Percentiles rank a stretch among this genome's conserved stretches.
These are phyloP conservation scores for Biscogniauxia mediterranea DNA, from an alignment of 2,329 filamentous ascomycete species.

Conservation along the genomic window DNA sequence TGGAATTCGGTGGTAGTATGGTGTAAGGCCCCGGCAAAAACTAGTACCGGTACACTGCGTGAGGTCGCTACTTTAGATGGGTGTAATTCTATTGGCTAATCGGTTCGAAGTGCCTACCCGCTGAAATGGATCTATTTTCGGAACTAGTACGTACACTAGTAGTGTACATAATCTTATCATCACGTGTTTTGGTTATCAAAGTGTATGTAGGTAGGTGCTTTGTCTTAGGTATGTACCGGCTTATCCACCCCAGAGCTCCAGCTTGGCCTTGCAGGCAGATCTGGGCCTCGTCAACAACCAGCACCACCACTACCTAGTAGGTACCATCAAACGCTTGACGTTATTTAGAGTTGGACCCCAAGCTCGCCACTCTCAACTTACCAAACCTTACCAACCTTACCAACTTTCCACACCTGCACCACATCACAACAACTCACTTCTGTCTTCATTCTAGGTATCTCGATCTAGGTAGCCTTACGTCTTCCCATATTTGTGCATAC, in stretches of 20 bases:
- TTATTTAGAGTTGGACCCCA: conserved; percentile 14
- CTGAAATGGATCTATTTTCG: no score
- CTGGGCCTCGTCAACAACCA: conserved; percentile 23
- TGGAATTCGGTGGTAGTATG: no score
- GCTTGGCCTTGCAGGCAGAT: conserved; percentile 20
- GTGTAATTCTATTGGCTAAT: neutral
- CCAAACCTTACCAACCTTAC: no score
- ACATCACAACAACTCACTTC: conserved; percentile 6
- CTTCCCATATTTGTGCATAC: neutral
- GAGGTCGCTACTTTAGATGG: neutral
- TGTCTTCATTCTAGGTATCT: no score
- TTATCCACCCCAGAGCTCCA: neutral
- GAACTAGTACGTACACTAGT: no score
- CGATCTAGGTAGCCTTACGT: no score
- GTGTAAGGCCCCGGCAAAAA: no score
- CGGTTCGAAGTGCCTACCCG: no score
- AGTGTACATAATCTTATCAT: neutral
- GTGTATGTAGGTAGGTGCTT: no score
- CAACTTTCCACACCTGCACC: conserved; percentile 4
- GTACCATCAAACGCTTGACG: conserved; percentile 2
- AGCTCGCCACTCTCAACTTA: conserved; percentile 15
- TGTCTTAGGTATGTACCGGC: no score
- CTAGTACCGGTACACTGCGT: neutral
- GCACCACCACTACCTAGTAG: neutral
- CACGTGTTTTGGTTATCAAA: neutral